A percentile compares a stretch with the other conserved stretches of the same genome.
phyloP scores from a whole-genome alignment of 352 stramenopile genomes.

The Pythium biforme region DNA sequence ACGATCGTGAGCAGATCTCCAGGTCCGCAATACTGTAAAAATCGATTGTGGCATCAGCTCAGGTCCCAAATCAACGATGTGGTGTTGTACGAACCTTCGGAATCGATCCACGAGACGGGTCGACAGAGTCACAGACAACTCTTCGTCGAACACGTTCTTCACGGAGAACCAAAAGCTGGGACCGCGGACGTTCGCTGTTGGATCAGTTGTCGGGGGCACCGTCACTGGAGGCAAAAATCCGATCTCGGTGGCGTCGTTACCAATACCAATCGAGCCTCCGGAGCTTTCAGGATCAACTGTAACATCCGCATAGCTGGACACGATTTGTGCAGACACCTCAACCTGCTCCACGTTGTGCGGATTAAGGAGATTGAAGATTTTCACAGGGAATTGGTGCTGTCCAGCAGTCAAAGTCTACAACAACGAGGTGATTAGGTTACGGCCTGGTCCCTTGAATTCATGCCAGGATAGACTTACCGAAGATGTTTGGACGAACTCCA shows the following conservation, averaged over 20 bases:
- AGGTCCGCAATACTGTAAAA: constrained; percentile 66
- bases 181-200: constrained; percentile 31
- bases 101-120: constrained; percentile 31
- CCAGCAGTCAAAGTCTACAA: constrained; percentile 48
- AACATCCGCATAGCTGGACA: constrained; percentile 83
- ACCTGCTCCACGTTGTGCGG: constrained; percentile 77
- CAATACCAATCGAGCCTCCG: constrained; percentile 32
- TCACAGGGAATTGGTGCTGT: constrained; percentile 54
- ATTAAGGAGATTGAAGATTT: constrained; percentile 78
- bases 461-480: constrained; percentile 39
- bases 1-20: constrained; percentile 72
- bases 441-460: not conserved
- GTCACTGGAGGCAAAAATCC: constrained; percentile 75
- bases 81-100: constrained; percentile 10
- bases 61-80: not conserved
- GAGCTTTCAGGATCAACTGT: constrained; percentile 78
- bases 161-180: constrained; percentile 85
- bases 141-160: constrained; percentile 86
- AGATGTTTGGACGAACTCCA: constrained; percentile 64
- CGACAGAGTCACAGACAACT: constrained; percentile 65
- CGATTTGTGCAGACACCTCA: constrained; percentile 63
- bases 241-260: constrained; percentile 36
- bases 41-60: not conserved
- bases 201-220: constrained; percentile 58
- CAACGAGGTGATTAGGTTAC: constrained; percentile 2